Percentiles rank a stretch among this genome's conserved stretches.
phyloP scores from a whole-genome alignment of 345 rosid species.

The Brassica incana region DNA sequence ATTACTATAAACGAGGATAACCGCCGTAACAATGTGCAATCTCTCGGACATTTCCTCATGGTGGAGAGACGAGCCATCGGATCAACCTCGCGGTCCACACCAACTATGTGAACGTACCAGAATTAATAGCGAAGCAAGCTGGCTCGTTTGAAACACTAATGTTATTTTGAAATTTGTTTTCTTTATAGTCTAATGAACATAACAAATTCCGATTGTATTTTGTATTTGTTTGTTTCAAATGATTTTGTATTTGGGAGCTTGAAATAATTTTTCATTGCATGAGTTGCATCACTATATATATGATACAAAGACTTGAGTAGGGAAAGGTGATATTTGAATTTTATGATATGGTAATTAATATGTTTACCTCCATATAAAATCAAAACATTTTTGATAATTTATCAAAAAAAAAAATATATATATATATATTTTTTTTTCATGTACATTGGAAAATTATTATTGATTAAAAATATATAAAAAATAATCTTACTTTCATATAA shows the following conservation, averaged over 20 bases:
- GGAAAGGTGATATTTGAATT: not conserved
- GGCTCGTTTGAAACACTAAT: not conserved
- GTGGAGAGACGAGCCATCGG: constrained; percentile 58
- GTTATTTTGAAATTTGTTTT: not conserved
- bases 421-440: no score
- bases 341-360: not conserved
- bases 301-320: not conserved
- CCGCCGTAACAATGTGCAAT: constrained; percentile 40
- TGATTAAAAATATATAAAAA: not conserved
- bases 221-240: not conserved
- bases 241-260: not conserved
- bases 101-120: not conserved
- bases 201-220: not conserved
- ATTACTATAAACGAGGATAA: constrained; percentile 1
- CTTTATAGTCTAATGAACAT: not conserved
- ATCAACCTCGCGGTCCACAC: constrained; percentile 27
- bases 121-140: not conserved
- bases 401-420: not conserved
- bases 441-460: not conserved
- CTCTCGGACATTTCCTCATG: constrained; percentile 74
- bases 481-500: not conserved
- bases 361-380: not conserved
- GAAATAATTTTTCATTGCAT: not conserved
- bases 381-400: not conserved
- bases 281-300: not conserved